Evolutionary conservation across 148 eudicot species (phyloP), one percentile per base, ranked within the genome.

Genomic region (Rhododendron williamsianum): DNA sequence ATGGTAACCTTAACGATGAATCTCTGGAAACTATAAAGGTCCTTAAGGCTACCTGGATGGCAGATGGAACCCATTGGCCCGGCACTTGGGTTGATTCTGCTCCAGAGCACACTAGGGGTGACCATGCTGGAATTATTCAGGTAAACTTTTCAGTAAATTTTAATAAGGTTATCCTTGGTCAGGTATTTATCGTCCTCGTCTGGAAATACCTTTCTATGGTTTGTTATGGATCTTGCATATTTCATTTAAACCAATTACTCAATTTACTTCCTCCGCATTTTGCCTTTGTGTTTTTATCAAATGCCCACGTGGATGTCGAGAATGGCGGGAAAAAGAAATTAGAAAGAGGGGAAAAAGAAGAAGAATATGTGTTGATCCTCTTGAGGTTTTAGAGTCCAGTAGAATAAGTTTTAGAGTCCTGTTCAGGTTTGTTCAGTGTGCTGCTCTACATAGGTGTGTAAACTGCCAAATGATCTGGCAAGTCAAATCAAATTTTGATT

Each of bases 61-160:
- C 98, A 11, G 98, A 94, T 87, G 98, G 93, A 65, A 94, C 98
- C 81, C 98, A 95, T 83, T 95, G 99, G 98, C 99, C 98, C 1
- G 99, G 97, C 21, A 96, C 99, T 77, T 96, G 99, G 99, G 77
- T 89, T 76, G 84, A 85, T 84, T 77, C 98, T 0, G 91, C 88
- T 46, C 83, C 94, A 4, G 99, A 96, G 67, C 98, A 95, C 84
- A 86, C 95, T 4, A 95, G 85, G 90, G 95, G 99, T 83, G 99
- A 96, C 84, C 99, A 96, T 90, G 97, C 99, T 0, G 99, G 98
- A 90, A 91, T 96, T 41, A 95, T 96, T 86, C 99, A 96, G 97
- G 99, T 96, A 88, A 33, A 7, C 27, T 6, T 79, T 82, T 19
- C 6, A 2, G 9, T 63, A 35, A n/a, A 6, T 71, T 60, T 81